A percentile compares a stretch with the other conserved stretches of the same genome.
These are phyloP conservation scores for Cydonia oblonga DNA, from an alignment of 331 rosid genomes.

Conservation along the genomic window DNA sequence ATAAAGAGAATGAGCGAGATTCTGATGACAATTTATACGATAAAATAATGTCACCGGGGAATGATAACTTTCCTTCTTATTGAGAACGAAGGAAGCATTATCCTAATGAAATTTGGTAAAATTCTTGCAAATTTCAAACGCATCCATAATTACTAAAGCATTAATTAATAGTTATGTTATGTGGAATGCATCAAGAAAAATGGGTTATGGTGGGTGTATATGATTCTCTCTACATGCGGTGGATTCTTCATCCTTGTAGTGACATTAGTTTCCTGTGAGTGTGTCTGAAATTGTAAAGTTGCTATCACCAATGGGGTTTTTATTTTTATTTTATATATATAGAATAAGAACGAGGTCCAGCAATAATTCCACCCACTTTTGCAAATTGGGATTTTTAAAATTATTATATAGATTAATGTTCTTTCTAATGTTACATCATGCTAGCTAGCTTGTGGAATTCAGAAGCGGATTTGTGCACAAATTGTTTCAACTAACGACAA, in stretches of 20 bases:
- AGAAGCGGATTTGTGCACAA: background rate
- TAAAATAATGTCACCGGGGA: too few relatives aligned
- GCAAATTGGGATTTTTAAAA: slow-evolving; percentile 2
- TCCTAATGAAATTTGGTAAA: background rate
- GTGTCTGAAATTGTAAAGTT: slow-evolving; percentile 38
- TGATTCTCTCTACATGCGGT: slow-evolving; percentile 17
- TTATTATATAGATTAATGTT: too few relatives aligned
- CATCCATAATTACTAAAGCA: background rate
- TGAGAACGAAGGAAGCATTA: too few relatives aligned
- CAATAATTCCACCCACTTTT: slow-evolving; percentile 27
- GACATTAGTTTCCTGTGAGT: background rate
- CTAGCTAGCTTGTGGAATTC: background rate
- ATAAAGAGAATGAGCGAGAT: too few relatives aligned
- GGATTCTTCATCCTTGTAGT: slow-evolving; percentile 18
- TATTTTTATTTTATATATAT: background rate
- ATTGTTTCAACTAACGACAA: background rate
- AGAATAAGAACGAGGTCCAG: slow-evolving; percentile 51
- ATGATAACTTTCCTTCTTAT: too few relatives aligned
- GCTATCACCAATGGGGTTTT: slow-evolving; percentile 13
- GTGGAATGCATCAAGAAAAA: background rate
- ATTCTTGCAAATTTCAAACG: background rate
- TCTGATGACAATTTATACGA: too few relatives aligned
- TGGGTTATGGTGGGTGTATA: slow-evolving; percentile 12
- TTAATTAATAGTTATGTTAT: background rate
- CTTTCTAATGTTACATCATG: background rate